phyloP scores from a whole-genome alignment of 805 yeast genomes.

The Priceomyces fermenticarens region DNA sequence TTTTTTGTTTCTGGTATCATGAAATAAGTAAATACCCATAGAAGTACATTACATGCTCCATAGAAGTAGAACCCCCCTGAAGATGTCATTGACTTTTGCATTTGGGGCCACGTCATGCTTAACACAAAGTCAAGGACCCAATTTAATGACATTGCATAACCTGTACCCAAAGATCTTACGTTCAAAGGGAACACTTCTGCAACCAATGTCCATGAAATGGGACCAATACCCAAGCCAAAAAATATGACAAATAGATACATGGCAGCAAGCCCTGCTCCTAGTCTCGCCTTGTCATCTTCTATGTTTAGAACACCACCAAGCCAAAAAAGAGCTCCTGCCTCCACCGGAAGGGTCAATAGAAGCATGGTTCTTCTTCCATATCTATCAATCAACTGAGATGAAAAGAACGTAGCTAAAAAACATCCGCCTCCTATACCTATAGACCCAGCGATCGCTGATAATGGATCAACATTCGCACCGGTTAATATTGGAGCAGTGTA shows the following conservation, averaged over 20 bases:
- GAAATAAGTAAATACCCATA: conserved; percentile 14
- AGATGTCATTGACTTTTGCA: conserved; percentile 55
- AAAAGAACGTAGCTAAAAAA: conserved; percentile 39
- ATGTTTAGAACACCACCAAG: conserved; percentile 22
- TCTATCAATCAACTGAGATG: conserved; percentile 44
- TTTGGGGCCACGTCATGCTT: conserved; percentile 22
- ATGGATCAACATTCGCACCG: conserved; percentile 44
- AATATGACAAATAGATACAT: conserved; percentile 20
- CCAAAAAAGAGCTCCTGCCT: conserved; percentile 21
- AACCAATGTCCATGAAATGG: conserved; percentile 16
- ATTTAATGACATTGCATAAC: conserved; percentile 6
- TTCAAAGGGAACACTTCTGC: conserved; percentile 7
- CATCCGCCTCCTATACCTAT: conserved; percentile 44
- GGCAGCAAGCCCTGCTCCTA: conserved; percentile 18
- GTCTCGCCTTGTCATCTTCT: conserved; percentile 11
- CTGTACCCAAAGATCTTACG: conserved; percentile 5
- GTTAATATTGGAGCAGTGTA: conserved; percentile 42
- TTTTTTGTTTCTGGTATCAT: conserved; percentile 73
- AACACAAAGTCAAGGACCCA: conserved; percentile 6
- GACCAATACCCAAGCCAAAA: conserved; percentile 23
- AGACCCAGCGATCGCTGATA: conserved; percentile 40
- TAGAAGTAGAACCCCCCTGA: conserved; percentile 66
- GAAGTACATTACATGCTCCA: conserved; percentile 23
- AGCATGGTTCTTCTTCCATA: conserved; percentile 34
- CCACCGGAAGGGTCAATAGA: conserved; percentile 21